Percentiles rank a stretch among this genome's conserved stretches.
Evolutionary conservation across 2,329 filamentous ascomycete genomes (phyloP).

Genomic region (Phaeoacremonium minimum): DNA sequence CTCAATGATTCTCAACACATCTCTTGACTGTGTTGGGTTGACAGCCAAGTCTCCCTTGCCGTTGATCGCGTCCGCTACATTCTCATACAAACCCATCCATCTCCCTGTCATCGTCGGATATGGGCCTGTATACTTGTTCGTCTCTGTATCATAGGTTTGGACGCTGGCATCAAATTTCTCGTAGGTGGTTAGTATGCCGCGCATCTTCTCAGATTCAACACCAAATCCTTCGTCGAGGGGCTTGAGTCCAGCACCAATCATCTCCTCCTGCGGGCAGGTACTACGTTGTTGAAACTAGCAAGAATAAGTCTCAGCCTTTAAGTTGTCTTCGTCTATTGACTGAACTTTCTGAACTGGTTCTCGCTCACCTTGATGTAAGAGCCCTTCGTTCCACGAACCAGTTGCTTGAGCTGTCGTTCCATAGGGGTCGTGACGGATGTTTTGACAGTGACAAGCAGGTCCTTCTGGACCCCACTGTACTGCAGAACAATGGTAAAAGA

Average conservation of each 20-base stretch:
- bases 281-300: constrained; percentile 13
- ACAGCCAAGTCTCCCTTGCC: constrained; percentile 32
- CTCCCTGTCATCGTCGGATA: constrained; percentile 32
- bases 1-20: constrained; percentile 34
- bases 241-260: constrained; percentile 19
- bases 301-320: constrained; percentile 6
- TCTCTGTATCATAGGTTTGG: constrained; percentile 23
- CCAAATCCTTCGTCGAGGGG: constrained; percentile 23
- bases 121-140: constrained; percentile 26
- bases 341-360: not conserved
- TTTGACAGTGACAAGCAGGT: constrained; percentile 54
- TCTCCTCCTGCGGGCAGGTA: constrained; percentile 29
- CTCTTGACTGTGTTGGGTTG: constrained; percentile 29
- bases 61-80: constrained; percentile 31
- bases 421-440: constrained; percentile 55
- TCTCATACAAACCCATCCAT: constrained; percentile 34
- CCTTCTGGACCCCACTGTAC: constrained; percentile 39
- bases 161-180: constrained; percentile 23
- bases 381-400: constrained; percentile 58
- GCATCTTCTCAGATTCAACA: constrained; percentile 26
- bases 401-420: constrained; percentile 56
- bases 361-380: constrained; percentile 31
- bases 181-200: constrained; percentile 31
- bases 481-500: constrained; percentile 55
- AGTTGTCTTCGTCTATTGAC: not conserved